A percentile compares a stretch with the other conserved stretches of the same genome.
These are phyloP conservation scores for Castanopsis chinensis DNA, from an alignment of 306 rosid species.

Conservation along the genomic window DNA sequence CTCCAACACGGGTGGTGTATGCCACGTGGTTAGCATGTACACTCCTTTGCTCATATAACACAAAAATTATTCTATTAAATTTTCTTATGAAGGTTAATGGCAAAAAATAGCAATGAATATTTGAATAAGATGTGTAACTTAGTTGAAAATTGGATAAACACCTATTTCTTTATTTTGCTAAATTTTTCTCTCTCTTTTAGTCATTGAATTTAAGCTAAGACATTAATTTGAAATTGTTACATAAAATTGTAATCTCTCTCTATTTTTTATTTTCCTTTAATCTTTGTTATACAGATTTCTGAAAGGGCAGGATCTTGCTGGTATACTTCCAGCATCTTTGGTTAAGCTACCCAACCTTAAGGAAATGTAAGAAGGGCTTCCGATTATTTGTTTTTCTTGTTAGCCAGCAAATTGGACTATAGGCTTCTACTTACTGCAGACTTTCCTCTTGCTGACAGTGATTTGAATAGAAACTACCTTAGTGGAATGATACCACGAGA, in stretches of 20 bases:
- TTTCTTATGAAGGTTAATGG: not conserved
- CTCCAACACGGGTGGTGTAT: not conserved
- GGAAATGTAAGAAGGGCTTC: slow-evolving; percentile 18
- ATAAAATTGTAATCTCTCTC: not conserved
- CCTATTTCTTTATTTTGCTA: not conserved
- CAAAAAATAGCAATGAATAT: not conserved
- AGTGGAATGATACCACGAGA: slow-evolving; percentile 25
- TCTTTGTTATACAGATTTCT: not conserved
- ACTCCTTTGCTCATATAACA: not conserved
- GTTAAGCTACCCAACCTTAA: slow-evolving; percentile 27
- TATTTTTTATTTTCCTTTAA: not conserved
- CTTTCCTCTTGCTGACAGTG: slow-evolving; percentile 4
- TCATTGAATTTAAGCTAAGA: not conserved
- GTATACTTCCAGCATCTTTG: slow-evolving; percentile 27
- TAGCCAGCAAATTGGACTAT: not conserved
- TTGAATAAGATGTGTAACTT: not conserved
- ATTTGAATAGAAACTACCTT: slow-evolving; percentile 23
- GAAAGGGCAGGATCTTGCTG: slow-evolving; percentile 28
- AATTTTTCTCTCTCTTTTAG: not conserved
- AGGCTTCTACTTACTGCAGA: not conserved
- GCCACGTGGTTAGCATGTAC: slow-evolving; percentile 23
- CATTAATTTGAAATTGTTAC: not conserved
- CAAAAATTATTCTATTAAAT: not conserved
- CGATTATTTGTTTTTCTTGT: not conserved
- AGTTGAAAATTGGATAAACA: not conserved